Percentiles rank a stretch among this genome's conserved stretches.
phyloP scores from a whole-genome alignment of 2,329 filamentous ascomycete genomes.

The Trichocomaceae sp. region DNA sequence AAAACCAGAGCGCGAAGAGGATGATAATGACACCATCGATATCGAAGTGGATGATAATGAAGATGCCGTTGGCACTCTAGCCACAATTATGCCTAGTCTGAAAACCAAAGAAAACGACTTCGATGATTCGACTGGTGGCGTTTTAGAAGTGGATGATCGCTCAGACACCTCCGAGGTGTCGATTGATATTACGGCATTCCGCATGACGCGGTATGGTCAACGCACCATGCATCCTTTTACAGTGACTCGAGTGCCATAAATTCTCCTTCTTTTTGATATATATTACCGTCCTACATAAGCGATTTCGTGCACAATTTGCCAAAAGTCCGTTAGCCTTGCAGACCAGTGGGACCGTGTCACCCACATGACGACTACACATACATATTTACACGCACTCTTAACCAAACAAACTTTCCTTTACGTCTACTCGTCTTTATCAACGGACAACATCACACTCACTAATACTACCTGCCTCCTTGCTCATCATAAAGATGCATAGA shows the following conservation, averaged over 20 bases:
- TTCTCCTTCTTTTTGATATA: not conserved
- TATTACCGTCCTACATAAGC: not conserved
- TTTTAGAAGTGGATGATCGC: conserved; percentile 31
- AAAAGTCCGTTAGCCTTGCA: not conserved
- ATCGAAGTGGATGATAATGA: not conserved
- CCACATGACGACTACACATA: not conserved
- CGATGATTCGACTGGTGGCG: not conserved
- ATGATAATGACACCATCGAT: not conserved
- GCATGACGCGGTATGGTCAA: conserved; percentile 15
- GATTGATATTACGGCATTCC: conserved; percentile 31
- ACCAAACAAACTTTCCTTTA: not conserved
- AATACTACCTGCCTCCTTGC: not conserved
- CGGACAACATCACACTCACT: not conserved
- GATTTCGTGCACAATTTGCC: not conserved
- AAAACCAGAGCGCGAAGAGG: not conserved
- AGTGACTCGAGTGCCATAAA: not conserved
- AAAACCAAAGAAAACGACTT: not conserved
- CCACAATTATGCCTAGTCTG: not conserved
- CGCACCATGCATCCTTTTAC: conserved; percentile 8
- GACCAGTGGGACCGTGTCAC: not conserved
- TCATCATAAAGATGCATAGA: not conserved
- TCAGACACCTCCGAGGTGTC: conserved; percentile 29
- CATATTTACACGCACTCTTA: not conserved
- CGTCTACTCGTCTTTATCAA: not conserved
- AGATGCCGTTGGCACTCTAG: not conserved